Conservation (phyloP, 257 asterid genomes). For the Hygrophila difformis region DNA sequence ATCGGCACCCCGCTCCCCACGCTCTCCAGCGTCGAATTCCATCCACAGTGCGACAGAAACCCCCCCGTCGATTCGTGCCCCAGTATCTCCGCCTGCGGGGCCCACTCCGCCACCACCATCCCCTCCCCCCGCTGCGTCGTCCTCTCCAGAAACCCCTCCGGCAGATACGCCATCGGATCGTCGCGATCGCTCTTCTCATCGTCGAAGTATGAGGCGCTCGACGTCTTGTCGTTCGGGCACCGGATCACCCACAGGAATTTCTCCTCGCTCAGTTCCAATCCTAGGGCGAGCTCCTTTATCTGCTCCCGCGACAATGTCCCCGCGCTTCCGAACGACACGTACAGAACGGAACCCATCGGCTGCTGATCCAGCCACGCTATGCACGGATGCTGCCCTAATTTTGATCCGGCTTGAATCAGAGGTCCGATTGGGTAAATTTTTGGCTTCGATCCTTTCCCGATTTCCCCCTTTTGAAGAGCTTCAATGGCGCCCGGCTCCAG, state of each 20-base stretch:
- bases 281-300: slow-evolving; percentile 3
- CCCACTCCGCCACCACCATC: slow-evolving; percentile 5
- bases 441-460: neutral
- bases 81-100: slow-evolving; percentile 4
- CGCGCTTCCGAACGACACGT: slow-evolving; percentile 8
- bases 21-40: slow-evolving; percentile 9
- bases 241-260: slow-evolving; percentile 9
- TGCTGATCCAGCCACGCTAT: slow-evolving; percentile 6
- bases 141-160: slow-evolving; percentile 4
- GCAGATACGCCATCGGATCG: slow-evolving; percentile 7
- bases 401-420: neutral
- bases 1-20: slow-evolving; percentile 21
- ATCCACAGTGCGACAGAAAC: slow-evolving; percentile 12
- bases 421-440: slow-evolving; percentile 5
- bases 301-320: slow-evolving; percentile 8
- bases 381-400: neutral
- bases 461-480: neutral
- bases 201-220: slow-evolving; percentile 1
- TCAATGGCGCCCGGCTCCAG: slow-evolving; percentile 31
- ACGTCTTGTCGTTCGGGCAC: neutral
- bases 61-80: slow-evolving; percentile 4
- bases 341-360: slow-evolving; percentile 6
- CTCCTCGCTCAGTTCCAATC: slow-evolving; percentile 4
- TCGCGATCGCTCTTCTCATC: neutral
- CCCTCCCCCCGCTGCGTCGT: neutral